A percentile compares a stretch with the other conserved stretches of the same genome.
phyloP scores from a whole-genome alignment of 2,329 filamentous ascomycete genomes.

The Dissoconium aciculare region DNA sequence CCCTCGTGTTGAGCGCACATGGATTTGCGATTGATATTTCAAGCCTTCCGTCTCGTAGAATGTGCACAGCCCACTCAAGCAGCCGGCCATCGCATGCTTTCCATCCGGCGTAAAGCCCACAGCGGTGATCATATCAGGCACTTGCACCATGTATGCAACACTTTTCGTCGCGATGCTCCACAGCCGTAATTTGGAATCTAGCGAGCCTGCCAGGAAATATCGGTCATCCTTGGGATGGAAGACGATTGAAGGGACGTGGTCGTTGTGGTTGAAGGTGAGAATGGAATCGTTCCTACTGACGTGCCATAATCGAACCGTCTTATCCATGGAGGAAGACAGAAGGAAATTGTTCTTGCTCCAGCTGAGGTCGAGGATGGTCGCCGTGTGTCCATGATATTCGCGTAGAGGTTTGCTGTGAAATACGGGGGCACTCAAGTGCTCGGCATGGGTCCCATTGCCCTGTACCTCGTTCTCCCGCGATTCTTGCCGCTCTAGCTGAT shows the following conservation, averaged over 20 bases:
- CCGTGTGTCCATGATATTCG: conserved; percentile 70
- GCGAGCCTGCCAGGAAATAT: conserved; percentile 86
- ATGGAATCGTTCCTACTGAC: conserved; percentile 70
- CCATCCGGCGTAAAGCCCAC: conserved; percentile 90
- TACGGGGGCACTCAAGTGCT: conserved; percentile 69
- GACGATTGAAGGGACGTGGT: conserved; percentile 85
- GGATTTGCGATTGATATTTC: conserved; percentile 69
- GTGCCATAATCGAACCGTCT: conserved; percentile 91
- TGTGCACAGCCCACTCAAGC: conserved; percentile 68
- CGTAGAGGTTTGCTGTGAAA: conserved; percentile 65
- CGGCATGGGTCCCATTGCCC: conserved; percentile 34
- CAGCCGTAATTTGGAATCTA: conserved; percentile 73
- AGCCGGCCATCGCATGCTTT: conserved; percentile 74
- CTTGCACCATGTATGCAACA: conserved; percentile 65
- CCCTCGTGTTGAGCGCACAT: conserved; percentile 81
- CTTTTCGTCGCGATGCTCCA: conserved; percentile 96
- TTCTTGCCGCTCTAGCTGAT: conserved; percentile 57
- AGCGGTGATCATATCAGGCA: conserved; percentile 81
- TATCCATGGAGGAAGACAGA: conserved; percentile 93
- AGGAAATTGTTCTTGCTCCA: conserved; percentile 99
- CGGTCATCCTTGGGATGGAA: conserved; percentile 92
- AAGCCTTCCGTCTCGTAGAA: conserved; percentile 90
- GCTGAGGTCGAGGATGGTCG: conserved; percentile 76
- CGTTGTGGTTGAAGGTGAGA: conserved; percentile 85
- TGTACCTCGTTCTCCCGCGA: conserved; percentile 32